Percentiles rank a stretch among this genome's conserved stretches.
Conservation (phyloP, 805 yeast genomes). For the Kodamaea fukazawae region DNA sequence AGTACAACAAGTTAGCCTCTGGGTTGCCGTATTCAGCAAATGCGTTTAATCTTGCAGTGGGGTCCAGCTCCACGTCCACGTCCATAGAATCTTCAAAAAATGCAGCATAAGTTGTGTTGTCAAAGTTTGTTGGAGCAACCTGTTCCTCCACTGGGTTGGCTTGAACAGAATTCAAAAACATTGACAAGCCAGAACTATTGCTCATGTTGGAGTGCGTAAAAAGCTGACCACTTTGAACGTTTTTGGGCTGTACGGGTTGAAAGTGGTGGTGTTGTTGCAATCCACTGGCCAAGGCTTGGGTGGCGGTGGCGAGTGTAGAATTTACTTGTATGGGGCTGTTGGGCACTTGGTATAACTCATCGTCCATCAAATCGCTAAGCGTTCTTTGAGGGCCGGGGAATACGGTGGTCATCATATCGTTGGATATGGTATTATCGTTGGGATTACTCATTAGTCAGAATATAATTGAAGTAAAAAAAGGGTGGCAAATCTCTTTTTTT, state of each 20-base stretch:
- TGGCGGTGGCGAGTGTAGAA: constrained; percentile 8
- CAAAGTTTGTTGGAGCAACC: constrained; percentile 27
- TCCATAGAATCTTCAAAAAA: constrained; percentile 13
- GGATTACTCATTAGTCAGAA: constrained; percentile 1
- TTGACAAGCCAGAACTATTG: constrained; percentile 22
- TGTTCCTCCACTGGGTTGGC: too few species aligned
- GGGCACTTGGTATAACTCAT: constrained; percentile 50
- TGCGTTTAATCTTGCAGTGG: constrained; percentile 20
- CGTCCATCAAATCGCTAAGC: constrained; percentile 51
- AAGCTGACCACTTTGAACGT: constrained; percentile 6
- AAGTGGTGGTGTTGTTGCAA: constrained; percentile 7
- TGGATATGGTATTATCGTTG: neutral
- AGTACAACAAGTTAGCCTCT: constrained; percentile 13
- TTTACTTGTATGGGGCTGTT: constrained; percentile 17
- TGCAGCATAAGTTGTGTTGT: constrained; percentile 5
- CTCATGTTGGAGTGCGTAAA: constrained; percentile 16
- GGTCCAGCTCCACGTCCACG: constrained; percentile 9
- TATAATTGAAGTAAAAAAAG: neutral
- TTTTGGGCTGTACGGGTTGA: constrained; percentile 6
- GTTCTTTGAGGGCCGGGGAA: neutral
- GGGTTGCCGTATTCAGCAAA: constrained; percentile 43
- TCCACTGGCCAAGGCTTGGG: constrained; percentile 13
- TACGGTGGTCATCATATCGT: constrained; percentile 1
- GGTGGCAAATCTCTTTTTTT: constrained; percentile 9
- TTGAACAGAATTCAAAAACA: constrained; percentile 19